A percentile compares a stretch with the other conserved stretches of the same genome.
Conservation (phyloP, 2,329 filamentous ascomycete species). For the Talaromyces verruculosus region DNA sequence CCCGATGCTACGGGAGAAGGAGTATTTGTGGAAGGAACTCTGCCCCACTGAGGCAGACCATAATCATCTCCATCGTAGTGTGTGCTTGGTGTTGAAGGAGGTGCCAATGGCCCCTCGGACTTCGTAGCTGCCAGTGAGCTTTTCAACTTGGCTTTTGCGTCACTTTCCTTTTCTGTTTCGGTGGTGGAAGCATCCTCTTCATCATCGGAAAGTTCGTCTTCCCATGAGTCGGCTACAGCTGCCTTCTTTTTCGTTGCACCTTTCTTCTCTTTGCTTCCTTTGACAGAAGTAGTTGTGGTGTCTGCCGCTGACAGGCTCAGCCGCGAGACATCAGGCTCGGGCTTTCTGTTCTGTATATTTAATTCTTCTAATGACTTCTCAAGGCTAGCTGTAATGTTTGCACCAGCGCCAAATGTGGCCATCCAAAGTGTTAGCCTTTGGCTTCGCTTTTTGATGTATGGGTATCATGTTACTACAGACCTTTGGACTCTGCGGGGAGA, state of each 20-base stretch:
- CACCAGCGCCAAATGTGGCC: background rate
- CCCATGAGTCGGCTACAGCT: constrained; percentile 69
- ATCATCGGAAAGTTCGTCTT: constrained; percentile 63
- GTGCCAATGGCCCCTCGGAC: constrained; percentile 47
- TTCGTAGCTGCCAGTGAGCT: constrained; percentile 30
- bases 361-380: constrained; percentile 23
- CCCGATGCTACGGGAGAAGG: constrained; percentile 13
- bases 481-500: constrained; percentile 23
- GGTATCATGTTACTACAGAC: constrained; percentile 22
- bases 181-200: constrained; percentile 28
- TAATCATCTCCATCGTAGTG: constrained; percentile 7
- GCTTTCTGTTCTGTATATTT: constrained; percentile 32
- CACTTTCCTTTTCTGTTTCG: constrained; percentile 30
- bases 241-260: constrained; percentile 34
- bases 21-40: constrained; percentile 20
- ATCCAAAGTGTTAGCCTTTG: background rate
- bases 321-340: constrained; percentile 32
- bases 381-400: constrained; percentile 13
- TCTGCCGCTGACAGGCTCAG: constrained; percentile 21
- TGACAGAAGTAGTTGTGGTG: background rate
- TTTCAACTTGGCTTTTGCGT: constrained; percentile 18
- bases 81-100: constrained; percentile 64
- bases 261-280: constrained; percentile 28
- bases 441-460: background rate
- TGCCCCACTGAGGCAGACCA: constrained; percentile 5